Percentiles rank a stretch among this genome's conserved stretches.
These are phyloP conservation scores for Cordyceps sp. DNA, from an alignment of 2,329 filamentous ascomycete species.

Conservation along the genomic window DNA sequence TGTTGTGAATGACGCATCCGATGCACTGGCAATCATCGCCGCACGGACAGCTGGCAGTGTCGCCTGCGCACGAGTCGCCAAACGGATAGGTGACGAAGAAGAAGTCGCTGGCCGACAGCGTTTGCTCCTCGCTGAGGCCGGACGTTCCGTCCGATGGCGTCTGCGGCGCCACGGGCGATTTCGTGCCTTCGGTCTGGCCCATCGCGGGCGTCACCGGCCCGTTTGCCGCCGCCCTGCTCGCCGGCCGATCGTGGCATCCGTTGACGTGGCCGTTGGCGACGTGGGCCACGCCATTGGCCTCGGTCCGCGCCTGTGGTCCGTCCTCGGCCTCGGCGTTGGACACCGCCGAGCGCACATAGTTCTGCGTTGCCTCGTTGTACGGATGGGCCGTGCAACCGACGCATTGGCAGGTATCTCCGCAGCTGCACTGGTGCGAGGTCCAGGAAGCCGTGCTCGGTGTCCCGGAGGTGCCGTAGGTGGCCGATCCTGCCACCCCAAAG, in stretches of 20 bases:
- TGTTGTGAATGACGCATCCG: conserved; percentile 36
- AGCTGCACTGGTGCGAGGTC: conserved; percentile 34
- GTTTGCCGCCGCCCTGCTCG: conserved; percentile 7
- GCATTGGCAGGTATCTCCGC: conserved; percentile 50
- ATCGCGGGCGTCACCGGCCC: conserved; percentile 5
- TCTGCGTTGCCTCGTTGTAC: conserved; percentile 45
- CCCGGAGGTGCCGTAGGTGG: conserved; percentile 6
- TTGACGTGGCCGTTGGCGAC: conserved; percentile 9
- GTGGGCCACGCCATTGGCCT: conserved; percentile 8
- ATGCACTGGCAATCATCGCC: conserved; percentile 43
- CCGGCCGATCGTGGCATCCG: conserved; percentile 6
- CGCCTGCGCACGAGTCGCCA: conserved; percentile 28
- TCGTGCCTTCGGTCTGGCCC: conserved; percentile 10
- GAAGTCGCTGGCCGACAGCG: conserved; percentile 34
- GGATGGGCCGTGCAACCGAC: conserved; percentile 52
- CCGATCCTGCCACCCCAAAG: conserved; percentile 9
- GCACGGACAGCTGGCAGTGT: conserved; percentile 34
- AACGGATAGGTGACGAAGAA: conserved; percentile 42
- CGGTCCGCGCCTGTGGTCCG: conserved; percentile 6
- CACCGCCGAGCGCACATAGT: conserved; percentile 32
- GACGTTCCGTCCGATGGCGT: conserved; percentile 31
- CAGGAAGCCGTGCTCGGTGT: conserved; percentile 7
- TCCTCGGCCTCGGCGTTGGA: conserved; percentile 24
- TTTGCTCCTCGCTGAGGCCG: conserved; percentile 30
- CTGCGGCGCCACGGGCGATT: conserved; percentile 22